phyloP scores from a whole-genome alignment of 495 filamentous ascomycete species.

The Podospora australis region DNA sequence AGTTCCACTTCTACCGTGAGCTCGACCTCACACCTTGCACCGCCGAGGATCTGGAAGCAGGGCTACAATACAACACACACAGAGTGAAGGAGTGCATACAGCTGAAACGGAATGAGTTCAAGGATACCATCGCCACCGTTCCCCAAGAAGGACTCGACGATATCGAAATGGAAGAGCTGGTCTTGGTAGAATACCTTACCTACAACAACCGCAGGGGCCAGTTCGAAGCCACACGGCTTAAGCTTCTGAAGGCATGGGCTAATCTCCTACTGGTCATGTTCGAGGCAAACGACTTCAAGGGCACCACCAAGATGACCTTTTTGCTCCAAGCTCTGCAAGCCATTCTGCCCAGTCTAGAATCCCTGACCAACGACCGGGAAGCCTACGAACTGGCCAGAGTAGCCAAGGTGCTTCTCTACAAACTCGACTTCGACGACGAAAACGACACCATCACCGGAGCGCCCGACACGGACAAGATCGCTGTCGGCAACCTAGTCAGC shows the following conservation, averaged over 20 bases:
- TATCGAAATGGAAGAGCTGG: slow-evolving; percentile 52
- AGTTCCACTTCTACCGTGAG: slow-evolving; percentile 49
- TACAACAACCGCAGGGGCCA: slow-evolving; percentile 59
- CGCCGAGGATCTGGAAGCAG: slow-evolving; percentile 42
- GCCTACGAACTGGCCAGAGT: slow-evolving; percentile 70
- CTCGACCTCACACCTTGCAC: slow-evolving; percentile 57
- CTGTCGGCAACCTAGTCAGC: slow-evolving; percentile 65
- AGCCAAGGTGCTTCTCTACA: slow-evolving; percentile 67
- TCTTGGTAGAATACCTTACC: slow-evolving; percentile 48
- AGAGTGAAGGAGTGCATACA: slow-evolving; percentile 59
- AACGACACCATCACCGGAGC: slow-evolving; percentile 37
- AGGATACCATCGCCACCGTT: slow-evolving; percentile 42
- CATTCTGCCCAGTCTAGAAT: slow-evolving; percentile 78
- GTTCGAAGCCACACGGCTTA: slow-evolving; percentile 51
- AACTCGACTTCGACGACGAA: slow-evolving; percentile 53
- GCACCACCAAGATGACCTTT: slow-evolving; percentile 60
- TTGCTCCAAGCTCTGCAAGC: slow-evolving; percentile 78
- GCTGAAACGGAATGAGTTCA: slow-evolving; percentile 49
- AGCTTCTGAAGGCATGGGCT: slow-evolving; percentile 70
- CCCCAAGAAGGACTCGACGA: slow-evolving; percentile 51
- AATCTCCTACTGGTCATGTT: slow-evolving; percentile 74
- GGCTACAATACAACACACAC: slow-evolving; percentile 49
- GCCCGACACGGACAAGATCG: slow-evolving; percentile 38
- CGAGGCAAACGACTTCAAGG: slow-evolving; percentile 66
- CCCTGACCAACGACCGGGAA: slow-evolving; percentile 55